Evolutionary conservation across 148 eudicot genomes (phyloP).

Genomic region (Rhododendron kiyosumense): DNA sequence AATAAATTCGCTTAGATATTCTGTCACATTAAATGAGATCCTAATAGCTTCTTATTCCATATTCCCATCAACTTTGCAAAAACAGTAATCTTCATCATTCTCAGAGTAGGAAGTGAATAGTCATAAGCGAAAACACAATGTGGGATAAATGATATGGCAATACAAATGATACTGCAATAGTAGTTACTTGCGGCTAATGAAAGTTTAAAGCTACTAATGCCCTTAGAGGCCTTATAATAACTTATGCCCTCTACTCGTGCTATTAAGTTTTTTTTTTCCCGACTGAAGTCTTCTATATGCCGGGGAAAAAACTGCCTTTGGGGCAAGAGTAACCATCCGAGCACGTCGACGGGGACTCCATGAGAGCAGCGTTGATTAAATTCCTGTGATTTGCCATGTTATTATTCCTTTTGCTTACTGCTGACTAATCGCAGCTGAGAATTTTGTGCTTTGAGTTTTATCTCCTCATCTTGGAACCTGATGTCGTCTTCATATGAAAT

Average conservation of each 20-base stretch:
- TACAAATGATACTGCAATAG: not conserved
- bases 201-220: not conserved
- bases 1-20: constrained; percentile 18
- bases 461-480: not conserved
- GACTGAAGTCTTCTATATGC: not conserved
- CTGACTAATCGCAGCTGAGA: not conserved
- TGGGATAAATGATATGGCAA: not conserved
- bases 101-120: not conserved
- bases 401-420: not conserved
- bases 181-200: not conserved
- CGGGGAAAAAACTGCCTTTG: not conserved
- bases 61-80: constrained; percentile 4
- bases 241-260: not conserved
- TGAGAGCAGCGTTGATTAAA: not conserved
- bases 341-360: not conserved
- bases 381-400: not conserved
- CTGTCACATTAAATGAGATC: constrained; percentile 4
- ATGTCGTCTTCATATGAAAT: not conserved
- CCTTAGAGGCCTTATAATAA: not conserved
- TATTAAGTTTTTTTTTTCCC: not conserved
- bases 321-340: not conserved
- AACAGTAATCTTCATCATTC: not conserved
- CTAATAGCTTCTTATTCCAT: not conserved
- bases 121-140: not conserved
- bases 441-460: not conserved